phyloP scores from a whole-genome alignment of 2,329 filamentous ascomycete genomes.

The Fusarium pininemorale region DNA sequence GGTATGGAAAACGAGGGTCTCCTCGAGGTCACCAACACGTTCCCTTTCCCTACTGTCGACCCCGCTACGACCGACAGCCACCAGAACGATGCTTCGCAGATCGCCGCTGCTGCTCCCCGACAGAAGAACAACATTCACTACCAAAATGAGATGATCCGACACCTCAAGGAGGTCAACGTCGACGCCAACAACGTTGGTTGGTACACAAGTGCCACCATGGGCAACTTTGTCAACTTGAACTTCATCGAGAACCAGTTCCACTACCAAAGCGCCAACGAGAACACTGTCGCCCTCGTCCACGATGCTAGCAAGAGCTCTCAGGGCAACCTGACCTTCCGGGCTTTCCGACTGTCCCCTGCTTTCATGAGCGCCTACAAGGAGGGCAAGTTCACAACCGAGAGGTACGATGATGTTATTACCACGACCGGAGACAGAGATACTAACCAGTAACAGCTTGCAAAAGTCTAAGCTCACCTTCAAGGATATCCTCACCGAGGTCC shows the following conservation, averaged over 20 bases:
- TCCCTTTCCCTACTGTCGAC: constrained; percentile 90
- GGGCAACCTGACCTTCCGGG: constrained; percentile 87
- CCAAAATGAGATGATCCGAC: constrained; percentile 96
- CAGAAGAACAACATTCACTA: constrained; percentile 90
- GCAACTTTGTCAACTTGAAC: constrained; percentile 94
- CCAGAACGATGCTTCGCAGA: constrained; percentile 77
- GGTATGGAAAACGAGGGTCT: constrained; percentile 87
- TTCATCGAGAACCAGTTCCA: constrained; percentile 98
- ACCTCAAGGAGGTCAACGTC: constrained; percentile 95
- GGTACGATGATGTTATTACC: constrained; percentile 62
- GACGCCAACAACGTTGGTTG: constrained; percentile 98
- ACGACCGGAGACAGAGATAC: background rate
- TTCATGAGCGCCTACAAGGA: constrained; percentile 97
- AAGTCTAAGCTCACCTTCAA: constrained; percentile 94
- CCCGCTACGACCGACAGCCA: constrained; percentile 74
- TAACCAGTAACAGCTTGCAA: constrained; percentile 72
- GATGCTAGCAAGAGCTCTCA: constrained; percentile 96
- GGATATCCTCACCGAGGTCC: constrained; percentile 91
- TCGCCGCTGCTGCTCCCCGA: constrained; percentile 87
- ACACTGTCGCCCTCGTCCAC: constrained; percentile 88
- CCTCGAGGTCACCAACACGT: constrained; percentile 93
- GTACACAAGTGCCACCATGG: constrained; percentile 99
- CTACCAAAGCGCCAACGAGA: constrained; percentile 96
- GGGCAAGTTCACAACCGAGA: constrained; percentile 96
- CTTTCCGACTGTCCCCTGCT: constrained; percentile 85